Percentiles rank a stretch among this genome's conserved stretches.
Evolutionary conservation across 2,329 filamentous ascomycete species (phyloP).

Genomic region (Xylaria sp.): DNA sequence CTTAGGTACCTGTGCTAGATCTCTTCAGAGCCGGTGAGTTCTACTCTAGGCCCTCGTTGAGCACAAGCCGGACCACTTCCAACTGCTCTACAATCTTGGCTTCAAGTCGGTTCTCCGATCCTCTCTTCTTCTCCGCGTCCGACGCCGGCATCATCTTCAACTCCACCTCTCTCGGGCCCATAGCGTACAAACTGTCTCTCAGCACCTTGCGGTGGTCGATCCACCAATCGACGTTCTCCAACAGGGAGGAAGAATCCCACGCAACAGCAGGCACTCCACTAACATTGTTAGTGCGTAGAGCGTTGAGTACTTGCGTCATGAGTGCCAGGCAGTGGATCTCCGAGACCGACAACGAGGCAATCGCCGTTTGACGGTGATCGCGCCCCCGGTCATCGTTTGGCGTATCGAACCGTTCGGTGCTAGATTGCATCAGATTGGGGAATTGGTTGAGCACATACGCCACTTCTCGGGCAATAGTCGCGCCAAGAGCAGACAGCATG

Average conservation of each 20-base stretch:
- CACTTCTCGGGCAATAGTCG: slow-evolving; percentile 77
- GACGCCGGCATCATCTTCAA: slow-evolving; percentile 42
- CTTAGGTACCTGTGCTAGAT: too few species aligned
- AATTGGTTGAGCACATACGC: slow-evolving; percentile 87
- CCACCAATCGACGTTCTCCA: slow-evolving; percentile 82
- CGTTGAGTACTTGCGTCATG: slow-evolving; percentile 65
- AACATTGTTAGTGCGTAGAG: slow-evolving; percentile 59
- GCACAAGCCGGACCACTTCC: slow-evolving; percentile 51
- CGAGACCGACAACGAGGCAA: slow-evolving; percentile 65
- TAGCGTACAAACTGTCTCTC: slow-evolving; percentile 66
- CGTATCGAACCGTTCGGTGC: slow-evolving; percentile 65
- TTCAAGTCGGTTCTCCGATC: slow-evolving; percentile 62
- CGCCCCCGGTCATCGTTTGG: slow-evolving; percentile 51
- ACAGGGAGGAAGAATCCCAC: slow-evolving; percentile 67
- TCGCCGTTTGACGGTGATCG: slow-evolving; percentile 41
- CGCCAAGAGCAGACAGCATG: slow-evolving; percentile 73
- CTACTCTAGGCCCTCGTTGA: slow-evolving; percentile 47
- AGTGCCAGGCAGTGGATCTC: slow-evolving; percentile 77
- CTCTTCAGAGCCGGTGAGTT: not conserved
- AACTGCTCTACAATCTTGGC: slow-evolving; percentile 69
- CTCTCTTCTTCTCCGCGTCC: slow-evolving; percentile 34
- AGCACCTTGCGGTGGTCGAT: slow-evolving; percentile 64
- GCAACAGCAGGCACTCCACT: slow-evolving; percentile 67
- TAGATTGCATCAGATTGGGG: slow-evolving; percentile 67
- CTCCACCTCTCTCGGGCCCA: slow-evolving; percentile 66